Evolutionary conservation across 1,284 basidiomycete genomes (phyloP), one percentile per base, ranked within the genome.

Genomic region (Irpex sp.): DNA sequence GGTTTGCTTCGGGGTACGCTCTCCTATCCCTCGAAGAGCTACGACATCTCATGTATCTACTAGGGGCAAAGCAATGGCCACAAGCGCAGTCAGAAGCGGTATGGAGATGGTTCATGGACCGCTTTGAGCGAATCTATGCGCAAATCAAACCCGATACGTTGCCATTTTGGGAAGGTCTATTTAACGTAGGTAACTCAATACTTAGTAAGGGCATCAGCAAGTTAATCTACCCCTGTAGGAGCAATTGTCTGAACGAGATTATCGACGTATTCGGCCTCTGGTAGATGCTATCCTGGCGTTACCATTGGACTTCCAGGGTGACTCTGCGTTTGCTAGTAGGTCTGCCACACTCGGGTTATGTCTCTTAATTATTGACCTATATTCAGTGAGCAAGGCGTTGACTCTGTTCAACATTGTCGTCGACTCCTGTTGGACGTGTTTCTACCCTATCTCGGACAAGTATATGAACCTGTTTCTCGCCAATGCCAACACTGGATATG

Each of bases 21-120:
- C 44, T 3, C 5, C 17, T 21, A n/a, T 51, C 4, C 40, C 7
- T 21, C 17, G 13, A 51, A n/a, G 15, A 19, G 7, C 26, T 26
- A 44, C 60, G 21, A 3, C 37, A 31, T 34, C 38, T 54, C 21
- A 65, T 48, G 8, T 51, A 8, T 51, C 17, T 8, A n/a, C 69
- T 81, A 84, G 96, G 95, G 31, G 88, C 91, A 11, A 97, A 97
- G 76, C 94, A 98, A 74, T 99, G 97, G 97, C 82, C 88, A 0
- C 81, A 82, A 63, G 77, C 78, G 60, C 78, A 83, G 65, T 83
- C 86, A 56, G 76, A 85, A 57, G 73, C 76, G 57, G 76, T 98
- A 3, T 97, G 94, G 95, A 72, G 79, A 37, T 99, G 97, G 97
- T 81, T 92, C 57, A 80, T 80, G 9, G 77, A 81, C n/a, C 85